Base-by-base conservation (phyloP, 768 basidiomycete species). In the Russula sp. region DNA sequence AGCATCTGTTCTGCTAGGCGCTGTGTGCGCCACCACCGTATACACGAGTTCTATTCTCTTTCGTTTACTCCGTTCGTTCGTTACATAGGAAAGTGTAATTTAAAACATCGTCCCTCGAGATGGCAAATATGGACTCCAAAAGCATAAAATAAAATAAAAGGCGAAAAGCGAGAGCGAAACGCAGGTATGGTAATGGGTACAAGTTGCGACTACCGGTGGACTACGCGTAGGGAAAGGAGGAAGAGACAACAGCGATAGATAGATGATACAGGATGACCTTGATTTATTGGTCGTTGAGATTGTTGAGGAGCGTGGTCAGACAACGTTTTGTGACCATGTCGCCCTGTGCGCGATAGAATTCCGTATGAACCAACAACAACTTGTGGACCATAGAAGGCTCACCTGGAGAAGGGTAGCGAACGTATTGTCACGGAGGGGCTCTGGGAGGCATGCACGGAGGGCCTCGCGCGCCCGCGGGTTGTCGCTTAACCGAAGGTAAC, bases 301-400 rank as follows among this genome's bases (percentile, higher is more conserved):
- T 94, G 74, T 92, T 88, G 62, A 95, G 80, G 36, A 96, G 80
- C 36, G 92, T 94, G 50, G 90, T 90, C 61, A 96, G 79, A 74
- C 93, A 95, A 69, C 93, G 83, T 77, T 95, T 96, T 32, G 97
- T 99, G 66, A 98, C 97, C 87, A 96, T 93, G 70, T 99, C 97
- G 52, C 94, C 94, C 90, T 93, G 66, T 9, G 20, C 34, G 39
- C 49, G 22, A 20, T n/a, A 34, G 20, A 20, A 38, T 18, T 6
- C 46, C 13, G 39, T 3, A 39, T 36, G 16, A 38, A 20, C 46
- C 35, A 35, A 58, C 8, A 54, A 22, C 54, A 39, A 45, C 20
- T 22, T 5, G 48, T 18, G 56, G 7, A 22, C 13, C n/a, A 18
- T 5, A 34, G n/a, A 10, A 41, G 9, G 69, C 77, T 20, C 67